Conservation (phyloP, 1,284 basidiomycete species). For the Xerocomus minutiporus region DNA sequence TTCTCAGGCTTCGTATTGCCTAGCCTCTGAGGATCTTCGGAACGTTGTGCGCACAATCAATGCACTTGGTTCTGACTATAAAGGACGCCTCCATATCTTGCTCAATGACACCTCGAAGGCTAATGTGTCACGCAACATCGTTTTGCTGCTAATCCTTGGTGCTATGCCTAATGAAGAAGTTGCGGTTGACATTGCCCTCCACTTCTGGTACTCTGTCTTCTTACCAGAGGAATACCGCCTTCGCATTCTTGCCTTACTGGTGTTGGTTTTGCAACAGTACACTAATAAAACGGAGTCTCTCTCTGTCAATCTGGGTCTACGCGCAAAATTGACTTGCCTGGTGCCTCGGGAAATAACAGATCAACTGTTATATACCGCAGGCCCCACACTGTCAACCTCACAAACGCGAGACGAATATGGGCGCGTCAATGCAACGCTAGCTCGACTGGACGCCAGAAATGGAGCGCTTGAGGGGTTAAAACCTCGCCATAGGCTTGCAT, state of each 20-base stretch:
- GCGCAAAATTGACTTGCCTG: conserved; percentile 23
- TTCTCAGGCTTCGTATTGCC: conserved; percentile 1
- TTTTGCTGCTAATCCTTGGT: conserved; percentile 37
- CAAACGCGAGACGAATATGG: conserved; percentile 23
- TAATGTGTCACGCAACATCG: conserved; percentile 33
- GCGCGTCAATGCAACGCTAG: conserved; percentile 25
- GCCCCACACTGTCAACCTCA: conserved; percentile 21
- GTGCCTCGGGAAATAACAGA: conserved; percentile 30
- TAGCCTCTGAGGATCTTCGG: conserved; percentile 24
- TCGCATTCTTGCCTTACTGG: conserved; percentile 17
- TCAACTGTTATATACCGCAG: conserved; percentile 27
- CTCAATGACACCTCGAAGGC: conserved; percentile 34
- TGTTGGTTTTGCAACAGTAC: conserved; percentile 15
- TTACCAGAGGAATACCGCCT: conserved; percentile 32
- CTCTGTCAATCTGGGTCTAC: conserved; percentile 16
- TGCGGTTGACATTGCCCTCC: conserved; percentile 40
- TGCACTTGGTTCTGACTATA: conserved; percentile 20
- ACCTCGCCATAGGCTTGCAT: conserved; percentile 39
- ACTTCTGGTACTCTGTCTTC: conserved; percentile 42
- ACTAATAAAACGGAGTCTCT: conserved; percentile 16
- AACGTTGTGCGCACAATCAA: conserved; percentile 25
- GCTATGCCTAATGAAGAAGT: conserved; percentile 22
- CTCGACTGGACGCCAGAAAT: conserved; percentile 33
- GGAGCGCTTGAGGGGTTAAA: conserved; percentile 29
- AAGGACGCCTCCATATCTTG: conserved; percentile 25